A percentile compares a stretch with the other conserved stretches of the same genome.
phyloP scores from a whole-genome alignment of 345 rosid genomes.

The Rhizophora mangle region DNA sequence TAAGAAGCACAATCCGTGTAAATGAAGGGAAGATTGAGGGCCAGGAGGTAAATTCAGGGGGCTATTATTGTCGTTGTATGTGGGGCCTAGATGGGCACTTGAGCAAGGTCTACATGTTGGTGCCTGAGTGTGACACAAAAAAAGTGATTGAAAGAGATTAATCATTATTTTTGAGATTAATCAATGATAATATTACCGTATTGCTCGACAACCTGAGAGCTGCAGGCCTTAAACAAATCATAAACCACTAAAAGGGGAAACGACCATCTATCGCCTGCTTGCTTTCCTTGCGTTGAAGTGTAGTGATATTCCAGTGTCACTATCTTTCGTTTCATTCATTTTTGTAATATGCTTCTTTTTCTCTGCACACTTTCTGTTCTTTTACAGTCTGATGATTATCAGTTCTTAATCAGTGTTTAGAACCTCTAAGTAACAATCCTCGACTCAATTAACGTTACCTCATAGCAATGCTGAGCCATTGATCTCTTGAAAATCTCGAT shows the following conservation, averaged over 20 bases:
- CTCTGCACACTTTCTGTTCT: slow-evolving; percentile 1
- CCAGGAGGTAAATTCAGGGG: slow-evolving; percentile 27
- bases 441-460: slow-evolving; percentile 9
- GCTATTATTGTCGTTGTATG: slow-evolving; percentile 38
- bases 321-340: slow-evolving; percentile 48
- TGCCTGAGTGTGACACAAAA: slow-evolving; percentile 43
- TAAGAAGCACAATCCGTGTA: neutral
- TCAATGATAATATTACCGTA: slow-evolving; percentile 28
- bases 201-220: slow-evolving; percentile 53
- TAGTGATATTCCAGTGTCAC: slow-evolving; percentile 37
- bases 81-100: slow-evolving; percentile 42
- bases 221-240: slow-evolving; percentile 27
- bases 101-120: slow-evolving; percentile 63
- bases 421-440: slow-evolving; percentile 6
- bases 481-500: slow-evolving; percentile 5
- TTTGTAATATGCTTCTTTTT: slow-evolving; percentile 34
- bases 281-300: slow-evolving; percentile 21
- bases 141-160: slow-evolving; percentile 34
- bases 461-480: neutral
- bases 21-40: neutral
- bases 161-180: slow-evolving; percentile 29
- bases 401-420: slow-evolving; percentile 17
- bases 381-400: slow-evolving; percentile 30
- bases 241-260: slow-evolving; percentile 3
- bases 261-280: neutral